Base-by-base conservation (phyloP, 1,139 yeast species). In the Lodderomyces elongisporus region DNA sequence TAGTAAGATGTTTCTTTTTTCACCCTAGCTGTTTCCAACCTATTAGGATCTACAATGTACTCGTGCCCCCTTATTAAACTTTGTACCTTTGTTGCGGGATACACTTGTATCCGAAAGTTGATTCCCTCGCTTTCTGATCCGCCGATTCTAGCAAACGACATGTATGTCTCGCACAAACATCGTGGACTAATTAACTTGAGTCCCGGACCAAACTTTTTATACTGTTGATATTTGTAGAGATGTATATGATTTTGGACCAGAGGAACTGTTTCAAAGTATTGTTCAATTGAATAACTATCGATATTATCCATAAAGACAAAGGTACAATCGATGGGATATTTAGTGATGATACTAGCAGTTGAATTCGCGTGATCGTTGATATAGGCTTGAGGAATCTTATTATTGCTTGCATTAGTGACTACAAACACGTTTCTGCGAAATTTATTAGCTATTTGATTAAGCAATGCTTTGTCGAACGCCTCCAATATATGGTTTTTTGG, bases 1-100 rank as follows among this genome's bases (percentile, higher is more conserved):
- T 45, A 56, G 42, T 60, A 50, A 15, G 48, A 42, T 2, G 56
- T 47, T n/a, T 47, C 39, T 25, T 54, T 36, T 29, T 51, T 50
- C 5, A 59, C 43, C 20, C 42, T 45, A 2, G 33, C 24, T n/a
- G n/a, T n/a, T n/a, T n/a, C n/a, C n/a, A n/a, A n/a, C n/a, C n/a
- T n/a, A n/a, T n/a, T n/a, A 2, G 42, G 35, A 15, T 48, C 50
- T 4, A 53, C 41, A 2, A 53, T 39, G 36, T 56, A 67, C 28
- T 62, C 63, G 36, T 62, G 66, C n/a, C 60, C 54, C 10, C 46
- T 43, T 9, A 54, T 48, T 6, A 49, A 34, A 9, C 57, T 49
- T 4, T 78, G 81, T 2, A 55, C 47, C 40, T 77, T 74, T 0
- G 74, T 70, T 4, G 82, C 81, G 0, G 91, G 85, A 45, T 61